Evolutionary conservation across 2,329 filamentous ascomycete genomes (phyloP).

Genomic region (Trichothecium roseum): DNA sequence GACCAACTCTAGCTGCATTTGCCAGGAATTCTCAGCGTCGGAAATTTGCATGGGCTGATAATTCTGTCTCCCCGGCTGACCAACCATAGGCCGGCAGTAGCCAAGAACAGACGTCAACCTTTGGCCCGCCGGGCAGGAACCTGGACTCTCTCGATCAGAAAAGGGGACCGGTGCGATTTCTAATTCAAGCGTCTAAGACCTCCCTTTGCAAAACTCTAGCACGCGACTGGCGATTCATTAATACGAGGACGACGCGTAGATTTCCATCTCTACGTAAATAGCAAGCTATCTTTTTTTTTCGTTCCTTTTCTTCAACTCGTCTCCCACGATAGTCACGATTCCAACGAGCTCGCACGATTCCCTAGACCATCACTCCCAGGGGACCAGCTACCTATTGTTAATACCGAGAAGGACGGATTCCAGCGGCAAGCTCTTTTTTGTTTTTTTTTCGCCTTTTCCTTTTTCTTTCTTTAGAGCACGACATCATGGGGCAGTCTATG

Average conservation of each 20-base stretch:
- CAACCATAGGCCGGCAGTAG: not conserved
- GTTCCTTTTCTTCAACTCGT: no score
- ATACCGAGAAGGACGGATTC: not conserved
- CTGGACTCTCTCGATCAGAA: not conserved
- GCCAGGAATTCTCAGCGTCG: no score
- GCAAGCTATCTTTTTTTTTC: no score
- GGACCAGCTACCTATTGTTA: not conserved
- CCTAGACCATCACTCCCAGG: not conserved
- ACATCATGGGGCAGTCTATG: conserved; percentile 52
- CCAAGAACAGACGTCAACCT: not conserved
- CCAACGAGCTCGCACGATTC: not conserved
- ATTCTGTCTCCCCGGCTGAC: not conserved
- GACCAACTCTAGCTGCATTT: no score
- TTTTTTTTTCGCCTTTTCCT: not conserved
- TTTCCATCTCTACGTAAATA: no score
- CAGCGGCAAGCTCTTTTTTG: not conserved
- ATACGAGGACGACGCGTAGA: no score
- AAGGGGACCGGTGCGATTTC: conserved; percentile 10
- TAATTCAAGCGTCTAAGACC: conserved; percentile 11
- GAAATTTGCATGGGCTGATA: no score
- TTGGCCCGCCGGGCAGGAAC: not conserved
- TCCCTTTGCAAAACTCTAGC: conserved; percentile 4
- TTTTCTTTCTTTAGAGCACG: conserved; percentile 3
- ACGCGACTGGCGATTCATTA: conserved; percentile 13
- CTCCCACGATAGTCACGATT: no score